Base-by-base conservation (phyloP, 73 alveolate genomes). In the Paramecium caudatum region DNA sequence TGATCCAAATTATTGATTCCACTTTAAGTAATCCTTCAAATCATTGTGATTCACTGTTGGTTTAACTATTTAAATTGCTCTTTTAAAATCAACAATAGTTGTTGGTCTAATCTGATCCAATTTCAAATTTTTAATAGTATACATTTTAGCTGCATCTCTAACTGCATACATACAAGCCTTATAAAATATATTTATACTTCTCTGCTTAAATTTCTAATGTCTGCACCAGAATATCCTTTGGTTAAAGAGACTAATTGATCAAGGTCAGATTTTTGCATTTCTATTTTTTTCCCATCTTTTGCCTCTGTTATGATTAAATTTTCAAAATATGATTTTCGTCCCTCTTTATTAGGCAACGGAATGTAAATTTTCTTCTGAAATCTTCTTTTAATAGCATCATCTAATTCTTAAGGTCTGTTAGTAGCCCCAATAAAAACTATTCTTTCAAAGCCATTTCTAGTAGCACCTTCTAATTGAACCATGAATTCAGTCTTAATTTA, bases 191-290 rank as follows among this genome's bases (percentile, higher is more conserved):
- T 27, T 25, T 30, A 32, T 32, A 65, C 83, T 16, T 65, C 99
- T 62, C 90, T 84, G 46, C 97, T 86, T 41, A 97, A 95, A 90
- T 91, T 83, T 27, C 94, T 94, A 50, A 97, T 90, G 90, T 97
- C 99, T 68, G 99, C 98, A 47, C 99, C 99, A 36, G 99, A 96
- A 85, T 95, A 97, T 5, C 99, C 99, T 95, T 97, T 97, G 3
- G 99, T 97, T 45, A 90, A 85, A 30, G 45, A 82, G n/a, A 95
- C 96, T 30, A 97, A 84, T 47, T 83, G 90, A 46, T 90, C 82
- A 17, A 96, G 90, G 27, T 95, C 98, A 12, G 49, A 91, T 9
- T 91, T 49, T 6, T n/a, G 17, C 25, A 86, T n/a, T 41, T 27
- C 37, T 13, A 63, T 25, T 36, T 36, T 78, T 82, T 91, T 91